Evolutionary conservation across 139 green algal genomes (phyloP).

Genomic region (Chara braunii): DNA sequence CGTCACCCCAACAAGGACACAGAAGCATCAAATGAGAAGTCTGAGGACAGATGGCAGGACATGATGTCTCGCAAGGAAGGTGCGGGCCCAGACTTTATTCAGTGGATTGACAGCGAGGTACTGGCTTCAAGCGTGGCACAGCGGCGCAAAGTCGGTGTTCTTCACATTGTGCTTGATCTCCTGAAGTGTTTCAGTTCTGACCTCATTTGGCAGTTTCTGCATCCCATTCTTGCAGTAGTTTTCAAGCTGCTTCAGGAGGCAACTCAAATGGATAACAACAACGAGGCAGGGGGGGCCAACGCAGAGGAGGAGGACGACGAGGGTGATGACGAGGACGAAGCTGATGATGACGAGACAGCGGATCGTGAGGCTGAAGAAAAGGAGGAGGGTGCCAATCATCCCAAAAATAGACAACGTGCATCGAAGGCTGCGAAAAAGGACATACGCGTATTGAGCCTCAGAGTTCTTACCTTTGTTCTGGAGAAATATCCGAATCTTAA

Average conservation of each 20-base stretch:
- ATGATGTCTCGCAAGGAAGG: not conserved
- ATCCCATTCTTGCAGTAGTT: not conserved
- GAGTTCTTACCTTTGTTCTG: not conserved
- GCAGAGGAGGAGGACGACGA: conserved; percentile 9
- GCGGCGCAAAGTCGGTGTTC: conserved; percentile 10
- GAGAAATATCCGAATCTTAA: conserved; percentile 13
- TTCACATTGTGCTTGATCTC: conserved; percentile 14
- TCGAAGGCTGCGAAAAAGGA: conserved; percentile 9
- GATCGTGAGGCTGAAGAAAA: not conserved
- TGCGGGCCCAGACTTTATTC: not conserved
- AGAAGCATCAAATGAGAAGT: not conserved
- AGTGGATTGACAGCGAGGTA: not conserved
- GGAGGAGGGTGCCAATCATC: not conserved
- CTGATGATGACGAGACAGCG: not conserved
- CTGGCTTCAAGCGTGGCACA: conserved; percentile 5
- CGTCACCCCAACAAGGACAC: not conserved
- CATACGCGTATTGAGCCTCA: conserved; percentile 2
- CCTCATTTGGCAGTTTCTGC: conserved; percentile 10
- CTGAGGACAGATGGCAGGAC: conserved; percentile 9
- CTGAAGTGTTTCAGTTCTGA: not conserved
- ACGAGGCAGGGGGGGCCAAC: not conserved
- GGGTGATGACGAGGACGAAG: not conserved
- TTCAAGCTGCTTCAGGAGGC: conserved; percentile 1
- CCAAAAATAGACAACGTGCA: not conserved
- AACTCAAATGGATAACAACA: not conserved